Percentiles rank a stretch among this genome's conserved stretches.
These are phyloP conservation scores for Penicillium goetzii DNA, from an alignment of 495 filamentous ascomycete genomes.

Conservation along the genomic window DNA sequence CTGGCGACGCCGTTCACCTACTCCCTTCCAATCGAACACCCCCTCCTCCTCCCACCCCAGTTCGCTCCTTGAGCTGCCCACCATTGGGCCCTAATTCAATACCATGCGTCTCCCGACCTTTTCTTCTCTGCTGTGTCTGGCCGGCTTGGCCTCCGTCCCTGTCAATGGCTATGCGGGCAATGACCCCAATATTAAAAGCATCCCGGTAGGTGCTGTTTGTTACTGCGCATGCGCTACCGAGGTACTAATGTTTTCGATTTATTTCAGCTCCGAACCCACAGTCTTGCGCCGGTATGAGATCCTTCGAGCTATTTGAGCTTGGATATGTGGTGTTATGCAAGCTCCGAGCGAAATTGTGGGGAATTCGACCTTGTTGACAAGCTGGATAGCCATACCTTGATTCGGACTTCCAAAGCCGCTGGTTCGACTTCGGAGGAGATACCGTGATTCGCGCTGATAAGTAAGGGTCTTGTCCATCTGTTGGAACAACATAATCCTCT, in stretches of 20 bases:
- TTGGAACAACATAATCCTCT: not conserved
- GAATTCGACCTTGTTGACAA: constrained; percentile 33
- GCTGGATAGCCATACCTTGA: constrained; percentile 84
- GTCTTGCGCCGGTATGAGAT: constrained; percentile 57
- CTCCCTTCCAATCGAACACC: not conserved
- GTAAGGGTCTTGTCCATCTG: constrained; percentile 46
- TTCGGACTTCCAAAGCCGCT: constrained; percentile 97
- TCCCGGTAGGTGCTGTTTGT: constrained; percentile 48
- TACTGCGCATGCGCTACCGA: constrained; percentile 17
- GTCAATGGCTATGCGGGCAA: constrained; percentile 42
- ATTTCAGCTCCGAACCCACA: constrained; percentile 74
- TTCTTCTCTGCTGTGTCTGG: constrained; percentile 45
- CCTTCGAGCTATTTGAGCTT: constrained; percentile 10
- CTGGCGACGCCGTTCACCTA: constrained; percentile 34
- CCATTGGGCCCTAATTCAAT: constrained; percentile 29
- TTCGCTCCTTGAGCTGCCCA: constrained; percentile 34
- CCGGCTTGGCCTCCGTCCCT: constrained; percentile 39
- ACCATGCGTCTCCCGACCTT: constrained; percentile 47
- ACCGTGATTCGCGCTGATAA: constrained; percentile 91
- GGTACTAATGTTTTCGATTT: constrained; percentile 26
- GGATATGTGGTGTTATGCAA: not conserved
- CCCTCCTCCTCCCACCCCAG: constrained; percentile 25
- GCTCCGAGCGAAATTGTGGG: constrained; percentile 1
- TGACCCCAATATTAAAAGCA: constrained; percentile 55
- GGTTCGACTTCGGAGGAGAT: constrained; percentile 98